Percentiles rank a stretch among this genome's conserved stretches.
phyloP scores from a whole-genome alignment of 2,329 filamentous ascomycete genomes.

The Colletotrichum truncatum region DNA sequence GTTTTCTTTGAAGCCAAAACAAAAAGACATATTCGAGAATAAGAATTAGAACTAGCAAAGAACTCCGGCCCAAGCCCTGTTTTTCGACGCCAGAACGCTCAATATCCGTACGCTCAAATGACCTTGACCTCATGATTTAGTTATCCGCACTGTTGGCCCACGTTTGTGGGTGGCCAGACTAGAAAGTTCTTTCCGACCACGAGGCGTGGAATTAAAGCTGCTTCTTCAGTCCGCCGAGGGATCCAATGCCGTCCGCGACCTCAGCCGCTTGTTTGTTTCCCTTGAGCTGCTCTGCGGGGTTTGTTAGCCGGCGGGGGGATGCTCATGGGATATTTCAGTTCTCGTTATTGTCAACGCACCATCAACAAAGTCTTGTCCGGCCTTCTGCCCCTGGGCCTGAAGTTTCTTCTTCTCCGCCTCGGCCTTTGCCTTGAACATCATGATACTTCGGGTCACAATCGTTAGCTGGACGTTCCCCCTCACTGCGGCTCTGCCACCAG shows the following conservation, averaged over 20 bases:
- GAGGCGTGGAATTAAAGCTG: conserved; percentile 20
- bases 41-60: neutral
- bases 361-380: conserved; percentile 48
- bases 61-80: neutral
- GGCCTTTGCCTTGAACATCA: conserved; percentile 50
- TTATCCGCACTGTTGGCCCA: neutral
- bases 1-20: neutral
- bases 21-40: conserved; percentile 9
- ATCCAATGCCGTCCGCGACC: conserved; percentile 39
- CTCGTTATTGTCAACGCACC: conserved; percentile 35
- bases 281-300: conserved; percentile 41
- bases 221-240: conserved; percentile 42
- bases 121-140: neutral
- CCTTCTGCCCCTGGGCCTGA: conserved; percentile 47
- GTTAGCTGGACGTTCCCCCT: neutral
- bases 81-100: neutral
- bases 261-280: conserved; percentile 46
- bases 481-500: too few relatives aligned
- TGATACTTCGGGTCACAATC: conserved; percentile 31
- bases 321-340: neutral
- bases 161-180: neutral
- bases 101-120: neutral
- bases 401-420: conserved; percentile 50
- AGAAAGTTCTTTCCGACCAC: neutral
- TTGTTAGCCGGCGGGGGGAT: neutral